Evolutionary conservation across 768 basidiomycete species (phyloP), one percentile per base, ranked within the genome.

Genomic region (Boletus tomentosulus): DNA sequence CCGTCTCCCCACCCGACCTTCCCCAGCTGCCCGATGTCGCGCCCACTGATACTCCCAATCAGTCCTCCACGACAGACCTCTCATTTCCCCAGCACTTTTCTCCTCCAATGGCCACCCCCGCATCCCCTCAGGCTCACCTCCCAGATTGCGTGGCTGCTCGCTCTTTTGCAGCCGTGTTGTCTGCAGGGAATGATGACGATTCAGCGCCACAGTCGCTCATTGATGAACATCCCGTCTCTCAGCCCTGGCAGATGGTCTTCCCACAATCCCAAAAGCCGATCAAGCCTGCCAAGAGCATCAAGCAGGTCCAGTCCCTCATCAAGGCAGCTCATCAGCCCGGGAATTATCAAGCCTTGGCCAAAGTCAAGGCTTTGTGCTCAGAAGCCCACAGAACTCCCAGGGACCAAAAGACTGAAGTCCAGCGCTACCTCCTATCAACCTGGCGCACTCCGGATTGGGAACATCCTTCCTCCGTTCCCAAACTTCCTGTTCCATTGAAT

Each of bases 361-460:
- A 68, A 56, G 71, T 78, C 57, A 78, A 78, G 62, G 70, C 71
- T 47, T 57, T 78, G 38, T 78, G 77, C 58, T 71, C 75, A 0
- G 74, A 76, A 34, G 77, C 77, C 11, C 77, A 78, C 48, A 62
- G 59, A 47, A 77, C 76, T 0, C 72, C 73, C 12, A 70, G 73
- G 56, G 77, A 77, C 16, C 66, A 67, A 39, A 78, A 78, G 59
- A 76, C 74, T 2, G 73, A 76, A 11, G 60, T 75, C n/a, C 77
- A 78, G 48, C 68, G 70, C 48, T 75, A 68, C 47, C 60, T 78
- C 11, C 59, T 78, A 12, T 64, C 68, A 3, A 76, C 74, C 57
- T 78, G 77, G 77, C 72, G 76, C 25, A 78, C 74, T 50, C 76
- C 76, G 7, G 68, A 69, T 28, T 70, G 64, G 57, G 69, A 64